A percentile compares a stretch with the other conserved stretches of the same genome.
Conservation (phyloP, 805 yeast species). For the Metschnikowia drakensbergensis region DNA sequence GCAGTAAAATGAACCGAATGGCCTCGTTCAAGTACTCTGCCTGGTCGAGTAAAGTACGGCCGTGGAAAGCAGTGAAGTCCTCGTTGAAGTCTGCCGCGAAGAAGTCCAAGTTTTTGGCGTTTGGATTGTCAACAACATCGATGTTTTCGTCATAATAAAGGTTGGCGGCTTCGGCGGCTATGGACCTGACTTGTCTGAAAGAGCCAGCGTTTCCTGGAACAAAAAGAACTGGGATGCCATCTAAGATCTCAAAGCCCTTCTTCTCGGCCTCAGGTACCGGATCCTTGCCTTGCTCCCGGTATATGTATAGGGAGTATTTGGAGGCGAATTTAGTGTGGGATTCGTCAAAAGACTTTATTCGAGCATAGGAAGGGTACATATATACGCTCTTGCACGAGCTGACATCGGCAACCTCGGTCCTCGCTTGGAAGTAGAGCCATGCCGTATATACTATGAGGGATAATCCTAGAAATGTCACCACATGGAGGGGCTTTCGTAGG, state of each 20-base stretch:
- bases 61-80: conserved; percentile 95
- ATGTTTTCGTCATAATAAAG: conserved; percentile 39
- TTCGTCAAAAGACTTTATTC: conserved; percentile 68
- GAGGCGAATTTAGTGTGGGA: conserved; percentile 65
- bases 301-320: conserved; percentile 80
- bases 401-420: conserved; percentile 28
- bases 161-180: conserved; percentile 78
- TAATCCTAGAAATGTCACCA: conserved; percentile 12
- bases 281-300: conserved; percentile 78
- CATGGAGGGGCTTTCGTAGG: conserved; percentile 17
- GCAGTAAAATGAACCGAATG: conserved; percentile 62
- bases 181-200: conserved; percentile 80
- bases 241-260: conserved; percentile 29
- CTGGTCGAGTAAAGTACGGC: conserved; percentile 87
- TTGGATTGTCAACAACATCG: conserved; percentile 24
- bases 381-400: conserved; percentile 60
- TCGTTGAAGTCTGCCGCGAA: conserved; percentile 93
- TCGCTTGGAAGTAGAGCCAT: conserved; percentile 10
- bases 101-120: conserved; percentile 62
- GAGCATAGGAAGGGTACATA: conserved; percentile 84
- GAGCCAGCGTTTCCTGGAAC: conserved; percentile 99
- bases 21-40: conserved; percentile 93
- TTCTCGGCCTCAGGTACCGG: conserved; percentile 42
- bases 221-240: conserved; percentile 85
- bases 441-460: conserved; percentile 9